Conservation (phyloP, 1,284 basidiomycete species). For the Sporisorium iseilematis-ciliati region DNA sequence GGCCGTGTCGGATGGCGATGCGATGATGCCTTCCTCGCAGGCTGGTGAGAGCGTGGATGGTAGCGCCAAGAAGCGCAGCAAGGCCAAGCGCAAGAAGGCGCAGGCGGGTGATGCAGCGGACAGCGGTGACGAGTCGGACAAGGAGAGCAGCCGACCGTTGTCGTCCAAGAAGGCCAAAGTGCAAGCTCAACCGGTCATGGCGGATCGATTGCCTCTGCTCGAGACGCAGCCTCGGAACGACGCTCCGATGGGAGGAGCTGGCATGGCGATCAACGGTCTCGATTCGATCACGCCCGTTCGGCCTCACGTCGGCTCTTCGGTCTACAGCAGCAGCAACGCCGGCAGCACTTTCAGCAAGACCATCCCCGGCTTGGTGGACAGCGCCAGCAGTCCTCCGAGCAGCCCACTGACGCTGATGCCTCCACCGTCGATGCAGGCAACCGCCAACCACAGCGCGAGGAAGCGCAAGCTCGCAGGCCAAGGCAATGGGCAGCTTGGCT, state of each 20-base stretch:
- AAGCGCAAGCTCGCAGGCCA: slow-evolving; percentile 56
- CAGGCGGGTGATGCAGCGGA: slow-evolving; percentile 23
- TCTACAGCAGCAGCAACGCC: slow-evolving; percentile 52
- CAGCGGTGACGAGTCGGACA: slow-evolving; percentile 39
- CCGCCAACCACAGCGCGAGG: slow-evolving; percentile 53
- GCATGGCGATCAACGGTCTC: slow-evolving; percentile 33
- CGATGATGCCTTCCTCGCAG: slow-evolving; percentile 4
- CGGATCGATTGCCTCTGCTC: slow-evolving; percentile 45
- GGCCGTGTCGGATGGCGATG: slow-evolving; percentile 10
- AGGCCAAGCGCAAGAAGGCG: slow-evolving; percentile 48
- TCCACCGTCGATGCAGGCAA: slow-evolving; percentile 52
- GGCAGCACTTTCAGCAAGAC: slow-evolving; percentile 49
- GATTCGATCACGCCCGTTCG: slow-evolving; percentile 52
- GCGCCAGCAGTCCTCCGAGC: slow-evolving; percentile 61
- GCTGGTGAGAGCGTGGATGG: slow-evolving; percentile 11
- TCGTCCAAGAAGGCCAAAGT: slow-evolving; percentile 39
- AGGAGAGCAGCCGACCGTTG: slow-evolving; percentile 20
- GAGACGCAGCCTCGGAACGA: slow-evolving; percentile 42
- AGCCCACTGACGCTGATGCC: slow-evolving; percentile 60
- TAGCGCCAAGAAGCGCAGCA: slow-evolving; percentile 44
- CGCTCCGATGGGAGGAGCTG: slow-evolving; percentile 11
- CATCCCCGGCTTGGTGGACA: slow-evolving; percentile 59
- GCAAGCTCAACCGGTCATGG: slow-evolving; percentile 2
- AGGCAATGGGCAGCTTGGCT: slow-evolving; percentile 41
- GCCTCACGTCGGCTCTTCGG: slow-evolving; percentile 30